Evolutionary conservation across 2,329 filamentous ascomycete genomes (phyloP), one percentile per base, ranked within the genome.

Genomic region (Nothophaeocryptopus gaeumannii): DNA sequence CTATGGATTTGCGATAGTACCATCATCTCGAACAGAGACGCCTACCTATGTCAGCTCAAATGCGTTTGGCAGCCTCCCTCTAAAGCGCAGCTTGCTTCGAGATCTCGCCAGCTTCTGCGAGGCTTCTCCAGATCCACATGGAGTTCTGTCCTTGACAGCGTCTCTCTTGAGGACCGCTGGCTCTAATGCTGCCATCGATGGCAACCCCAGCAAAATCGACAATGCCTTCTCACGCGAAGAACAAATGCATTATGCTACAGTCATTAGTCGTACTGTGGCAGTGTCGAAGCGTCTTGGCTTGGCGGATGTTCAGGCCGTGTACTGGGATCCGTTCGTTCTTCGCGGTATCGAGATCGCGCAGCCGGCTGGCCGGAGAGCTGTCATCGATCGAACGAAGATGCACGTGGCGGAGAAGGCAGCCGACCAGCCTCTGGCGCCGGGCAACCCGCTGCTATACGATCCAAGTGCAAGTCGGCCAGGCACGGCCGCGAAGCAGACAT

Each of bases 251-350:
- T 75, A 97, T n/a, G 78, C 85, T 39, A 88, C 87, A 38, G 96
- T 92, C 59, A 91, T 99, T 51, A 82, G 85, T 32, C 86, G 92
- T 55, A 96, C 91, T 0, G 82, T 91, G 29, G 81, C 78, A 30
- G 81, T 93, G n/a, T 85, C 88, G 1, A 81, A 81, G 53, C 84
- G 87, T 51, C 71, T 96, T 20, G 90, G 90, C 0, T 72, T 90
- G 26, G 74, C 79, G 5, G 72, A 85, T 48, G 70, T 92, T 36
- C 78, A 83, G 45, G 90, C 89, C 5, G 87, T 93, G 59, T 99
- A 96, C 66, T 99, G 93, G 93, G 93, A 99, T 67, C 89, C 96
- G 63, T 97, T 97, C 61, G 75, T 99, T 8, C 79, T 99, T 39
- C 84, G 93, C 42, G 83, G 83, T 55, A 75, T 95, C 59, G 81